Base-by-base conservation (phyloP, 495 filamentous ascomycete genomes). In the Cenococcum geophilum region DNA sequence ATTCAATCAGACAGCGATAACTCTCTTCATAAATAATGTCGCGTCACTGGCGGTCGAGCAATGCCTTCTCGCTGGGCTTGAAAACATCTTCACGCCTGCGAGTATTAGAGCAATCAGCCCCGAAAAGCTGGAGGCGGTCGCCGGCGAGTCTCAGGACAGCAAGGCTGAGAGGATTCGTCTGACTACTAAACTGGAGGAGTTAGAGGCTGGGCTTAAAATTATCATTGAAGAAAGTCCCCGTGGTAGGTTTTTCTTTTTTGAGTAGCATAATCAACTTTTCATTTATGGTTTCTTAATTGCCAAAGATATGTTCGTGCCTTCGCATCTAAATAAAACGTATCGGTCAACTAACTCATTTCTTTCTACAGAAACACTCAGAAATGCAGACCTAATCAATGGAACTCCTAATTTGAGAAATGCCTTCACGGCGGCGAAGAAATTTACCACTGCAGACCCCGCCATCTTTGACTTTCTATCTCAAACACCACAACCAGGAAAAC, bases 1-100 rank as follows among this genome's bases (percentile, higher is more conserved):
- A n/a, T n/a, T n/a, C n/a, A n/a, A n/a, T 21, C 51, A 86, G 86
- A 78, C 86, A 63, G 78, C 84, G 0, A 70, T 85, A 55, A 75
- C 79, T 58, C 77, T 76, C 0, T 86, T 89, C 66, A 72, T 85
- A 16, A 83, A 88, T 35, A 82, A 87, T 51, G 61, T 88, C 18
- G 76, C 79, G 12, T 77, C 75, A 5, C 57, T 64, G 16, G 62
- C 62, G 1, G 50, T 64, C 16, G 62, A 64, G 36, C 40, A 64
- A 21, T 60, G 57, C 25, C 35, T 64, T 18, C 22, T 64, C 5
- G 1, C 48, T 37, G 40, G 35, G 8, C 57, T 64, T 21, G 50
- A 56, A 0, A 48, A 74, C 83, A 45, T 84, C 78, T 3, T 79
- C 85, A 34, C 57, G 0, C 20, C 56, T 36, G 5, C 35, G 0